phyloP scores from a whole-genome alignment of 352 stramenopile genomes.

The Halophytophthora batemanensis region DNA sequence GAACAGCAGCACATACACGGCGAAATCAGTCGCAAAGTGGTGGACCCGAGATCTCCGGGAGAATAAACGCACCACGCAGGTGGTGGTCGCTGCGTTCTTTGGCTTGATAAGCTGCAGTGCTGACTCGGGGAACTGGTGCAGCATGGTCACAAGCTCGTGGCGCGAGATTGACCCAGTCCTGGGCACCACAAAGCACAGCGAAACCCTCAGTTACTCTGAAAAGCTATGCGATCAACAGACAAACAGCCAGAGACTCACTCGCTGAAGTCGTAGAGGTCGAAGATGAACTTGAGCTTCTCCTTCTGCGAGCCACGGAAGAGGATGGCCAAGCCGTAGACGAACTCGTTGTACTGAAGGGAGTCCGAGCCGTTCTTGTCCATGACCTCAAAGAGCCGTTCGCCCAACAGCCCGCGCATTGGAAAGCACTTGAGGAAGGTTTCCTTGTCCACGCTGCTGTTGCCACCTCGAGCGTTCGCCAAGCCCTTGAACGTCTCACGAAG shows the following conservation, averaged over 20 bases:
- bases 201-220: background rate
- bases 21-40: background rate
- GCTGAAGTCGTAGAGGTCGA: constrained; percentile 91
- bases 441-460: constrained; percentile 78
- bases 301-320: constrained; percentile 81
- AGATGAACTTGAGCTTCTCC: constrained; percentile 93
- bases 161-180: constrained; percentile 84
- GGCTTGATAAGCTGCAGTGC: constrained; percentile 57
- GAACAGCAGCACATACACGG: background rate
- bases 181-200: constrained; percentile 14
- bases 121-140: constrained; percentile 81
- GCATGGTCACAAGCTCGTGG: constrained; percentile 80
- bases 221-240: background rate
- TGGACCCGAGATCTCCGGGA: background rate
- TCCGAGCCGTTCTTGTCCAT: constrained; percentile 90
- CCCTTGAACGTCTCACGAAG: constrained; percentile 81
- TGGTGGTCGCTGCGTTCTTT: constrained; percentile 9
- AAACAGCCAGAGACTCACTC: constrained; percentile 35
- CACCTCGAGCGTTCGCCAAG: constrained; percentile 57
- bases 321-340: constrained; percentile 88
- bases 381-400: constrained; percentile 90
- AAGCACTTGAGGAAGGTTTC: constrained; percentile 95
- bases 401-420: constrained; percentile 85
- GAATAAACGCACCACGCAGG: background rate
- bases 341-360: constrained; percentile 90